phyloP scores from a whole-genome alignment of 345 rosid species.

The Aquilaria yunnanensis region DNA sequence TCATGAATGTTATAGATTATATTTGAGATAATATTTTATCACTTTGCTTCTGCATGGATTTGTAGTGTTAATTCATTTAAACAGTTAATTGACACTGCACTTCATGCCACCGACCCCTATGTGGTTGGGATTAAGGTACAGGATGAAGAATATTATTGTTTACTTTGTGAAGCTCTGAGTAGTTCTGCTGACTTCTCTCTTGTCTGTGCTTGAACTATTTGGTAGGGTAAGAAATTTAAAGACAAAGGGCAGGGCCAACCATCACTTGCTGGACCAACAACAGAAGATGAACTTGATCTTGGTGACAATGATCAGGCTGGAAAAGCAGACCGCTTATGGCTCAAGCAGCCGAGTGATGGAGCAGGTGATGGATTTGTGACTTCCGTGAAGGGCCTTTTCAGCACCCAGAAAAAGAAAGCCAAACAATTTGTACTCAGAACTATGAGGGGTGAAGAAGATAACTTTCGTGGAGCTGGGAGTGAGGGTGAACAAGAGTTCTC shows the following conservation, averaged over 20 bases:
- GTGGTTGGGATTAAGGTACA: too few species aligned
- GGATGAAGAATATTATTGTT: too few species aligned
- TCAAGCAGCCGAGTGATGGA: conserved; percentile 84
- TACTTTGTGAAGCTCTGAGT: too few species aligned
- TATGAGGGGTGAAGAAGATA: conserved; percentile 94
- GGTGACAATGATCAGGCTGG: conserved; percentile 71
- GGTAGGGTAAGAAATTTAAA: conserved; percentile 93
- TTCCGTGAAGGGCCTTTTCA: conserved; percentile 84
- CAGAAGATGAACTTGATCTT: conserved; percentile 67
- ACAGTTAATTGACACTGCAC: too few species aligned
- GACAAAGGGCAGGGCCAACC: conserved; percentile 62
- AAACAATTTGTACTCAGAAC: conserved; percentile 86
- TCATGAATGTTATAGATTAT: too few species aligned
- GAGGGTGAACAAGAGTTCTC: conserved; percentile 83
- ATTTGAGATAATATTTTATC: too few species aligned
- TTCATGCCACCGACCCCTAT: too few species aligned
- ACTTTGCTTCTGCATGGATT: too few species aligned
- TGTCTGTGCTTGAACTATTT: conserved; percentile 5
- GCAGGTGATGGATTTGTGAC: conserved; percentile 99
- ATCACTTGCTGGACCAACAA: conserved; percentile 37
- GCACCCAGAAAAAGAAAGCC: conserved; percentile 88
- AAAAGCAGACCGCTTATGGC: conserved; percentile 64
- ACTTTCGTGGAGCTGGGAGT: conserved; percentile 87
- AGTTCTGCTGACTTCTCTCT: conserved; percentile 1
- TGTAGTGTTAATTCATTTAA: too few species aligned